phyloP scores from a whole-genome alignment of 192 early-diverging fungal species.

The Endogone sp. region DNA sequence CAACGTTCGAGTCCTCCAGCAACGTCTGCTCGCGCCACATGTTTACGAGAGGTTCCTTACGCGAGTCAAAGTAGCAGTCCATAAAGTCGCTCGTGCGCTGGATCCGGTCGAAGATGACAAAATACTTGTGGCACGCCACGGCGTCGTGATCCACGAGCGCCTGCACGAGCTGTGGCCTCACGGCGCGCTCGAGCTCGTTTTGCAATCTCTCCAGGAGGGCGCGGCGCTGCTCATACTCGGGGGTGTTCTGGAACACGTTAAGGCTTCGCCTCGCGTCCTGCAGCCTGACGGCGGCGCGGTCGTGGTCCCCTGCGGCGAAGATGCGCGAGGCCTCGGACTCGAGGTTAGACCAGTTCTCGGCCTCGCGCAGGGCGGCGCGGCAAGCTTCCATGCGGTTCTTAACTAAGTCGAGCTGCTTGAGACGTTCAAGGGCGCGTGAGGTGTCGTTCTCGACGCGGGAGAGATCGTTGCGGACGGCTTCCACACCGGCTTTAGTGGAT shows the following conservation, averaged over 20 bases:
- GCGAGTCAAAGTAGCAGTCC: slow-evolving; percentile 51
- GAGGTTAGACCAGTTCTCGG: slow-evolving; percentile 78
- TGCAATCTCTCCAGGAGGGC: slow-evolving; percentile 49
- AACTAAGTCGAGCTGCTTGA: slow-evolving; percentile 60
- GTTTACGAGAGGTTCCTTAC: slow-evolving; percentile 37
- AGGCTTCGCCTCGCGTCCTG: slow-evolving; percentile 65
- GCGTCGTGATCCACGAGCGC: slow-evolving; percentile 58
- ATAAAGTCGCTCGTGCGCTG: slow-evolving; percentile 51
- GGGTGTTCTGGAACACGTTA: slow-evolving; percentile 57
- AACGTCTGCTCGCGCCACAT: slow-evolving; percentile 35
- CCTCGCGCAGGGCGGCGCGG: slow-evolving; percentile 56
- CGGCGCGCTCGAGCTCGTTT: slow-evolving; percentile 52
- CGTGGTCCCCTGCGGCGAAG: slow-evolving; percentile 59
- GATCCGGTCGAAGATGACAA: slow-evolving; percentile 57
- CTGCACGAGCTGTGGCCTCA: slow-evolving; percentile 44
- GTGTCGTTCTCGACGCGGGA: slow-evolving; percentile 21
- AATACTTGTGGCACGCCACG: slow-evolving; percentile 42
- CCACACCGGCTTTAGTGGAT: slow-evolving; percentile 39
- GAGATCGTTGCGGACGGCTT: slow-evolving; percentile 37
- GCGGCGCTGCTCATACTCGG: slow-evolving; percentile 62
- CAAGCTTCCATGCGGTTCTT: slow-evolving; percentile 66
- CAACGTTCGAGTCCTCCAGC: background rate
- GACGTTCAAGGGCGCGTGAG: slow-evolving; percentile 51
- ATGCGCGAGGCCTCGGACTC: slow-evolving; percentile 59
- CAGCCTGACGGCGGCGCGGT: slow-evolving; percentile 54